A percentile compares a stretch with the other conserved stretches of the same genome.
These are phyloP conservation scores for Didymosphaeria variabile DNA, from an alignment of 2,329 filamentous ascomycete species.

Conservation along the genomic window DNA sequence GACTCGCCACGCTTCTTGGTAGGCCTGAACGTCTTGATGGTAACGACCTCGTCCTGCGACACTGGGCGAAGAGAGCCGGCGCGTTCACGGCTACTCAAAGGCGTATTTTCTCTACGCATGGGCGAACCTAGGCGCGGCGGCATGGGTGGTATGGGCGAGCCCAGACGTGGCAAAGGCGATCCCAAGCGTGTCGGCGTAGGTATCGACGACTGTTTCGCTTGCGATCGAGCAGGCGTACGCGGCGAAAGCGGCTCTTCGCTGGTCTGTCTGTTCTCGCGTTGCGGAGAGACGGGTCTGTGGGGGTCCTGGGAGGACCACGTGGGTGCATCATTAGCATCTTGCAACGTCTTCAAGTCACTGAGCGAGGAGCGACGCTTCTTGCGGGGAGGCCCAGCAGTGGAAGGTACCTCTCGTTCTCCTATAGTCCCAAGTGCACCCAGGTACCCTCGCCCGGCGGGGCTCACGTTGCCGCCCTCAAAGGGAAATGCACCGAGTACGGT, in stretches of 20 bases:
- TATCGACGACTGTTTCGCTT: slow-evolving; percentile 51
- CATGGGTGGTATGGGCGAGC: slow-evolving; percentile 49
- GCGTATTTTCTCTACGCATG: slow-evolving; percentile 56
- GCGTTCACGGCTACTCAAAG: slow-evolving; percentile 26
- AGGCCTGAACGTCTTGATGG: slow-evolving; percentile 52
- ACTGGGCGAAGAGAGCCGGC: slow-evolving; percentile 33
- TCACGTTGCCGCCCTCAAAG: slow-evolving; percentile 56
- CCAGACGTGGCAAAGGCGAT: slow-evolving; percentile 51
- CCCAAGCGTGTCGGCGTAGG: slow-evolving; percentile 52
- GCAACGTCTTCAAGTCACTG: slow-evolving; percentile 79
- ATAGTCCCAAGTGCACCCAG: slow-evolving; percentile 58
- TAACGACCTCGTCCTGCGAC: slow-evolving; percentile 47
- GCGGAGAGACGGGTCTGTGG: slow-evolving; percentile 36
- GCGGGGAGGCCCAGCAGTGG: slow-evolving; percentile 46
- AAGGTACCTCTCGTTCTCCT: slow-evolving; percentile 59
- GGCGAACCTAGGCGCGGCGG: slow-evolving; percentile 50
- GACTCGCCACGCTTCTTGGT: slow-evolving; percentile 56
- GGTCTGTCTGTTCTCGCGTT: slow-evolving; percentile 33
- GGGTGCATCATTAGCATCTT: slow-evolving; percentile 62
- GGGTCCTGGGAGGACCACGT: slow-evolving; percentile 51
- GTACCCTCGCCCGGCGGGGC: slow-evolving; percentile 39
- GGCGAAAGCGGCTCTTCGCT: slow-evolving; percentile 35
- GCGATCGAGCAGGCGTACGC: slow-evolving; percentile 40
- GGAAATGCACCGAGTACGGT: slow-evolving; percentile 58
- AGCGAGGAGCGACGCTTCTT: slow-evolving; percentile 92